A percentile compares a stretch with the other conserved stretches of the same genome.
Conservation (phyloP, 2,329 filamentous ascomycete species). For the Neofusicoccum cordaticola region DNA sequence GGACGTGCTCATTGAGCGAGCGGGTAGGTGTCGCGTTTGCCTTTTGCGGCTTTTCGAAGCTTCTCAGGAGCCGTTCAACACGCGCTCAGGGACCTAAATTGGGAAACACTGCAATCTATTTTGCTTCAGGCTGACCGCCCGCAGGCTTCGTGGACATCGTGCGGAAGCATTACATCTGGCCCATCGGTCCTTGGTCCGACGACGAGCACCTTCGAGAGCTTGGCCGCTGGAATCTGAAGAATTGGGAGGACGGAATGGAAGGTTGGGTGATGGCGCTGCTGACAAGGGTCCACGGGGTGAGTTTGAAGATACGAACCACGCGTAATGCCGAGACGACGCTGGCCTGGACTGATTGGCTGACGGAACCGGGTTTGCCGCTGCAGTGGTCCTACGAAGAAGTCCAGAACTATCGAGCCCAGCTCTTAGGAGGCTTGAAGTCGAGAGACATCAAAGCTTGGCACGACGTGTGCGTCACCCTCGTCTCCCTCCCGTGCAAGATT, state of each 20-base stretch:
- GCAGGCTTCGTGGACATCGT: slow-evolving; percentile 30
- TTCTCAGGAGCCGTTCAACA: not conserved
- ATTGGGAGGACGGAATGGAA: slow-evolving; percentile 42
- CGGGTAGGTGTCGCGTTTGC: not conserved
- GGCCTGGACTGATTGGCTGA: not conserved
- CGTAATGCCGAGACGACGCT: not conserved
- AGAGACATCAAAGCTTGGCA: slow-evolving; percentile 2
- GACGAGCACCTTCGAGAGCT: slow-evolving; percentile 34
- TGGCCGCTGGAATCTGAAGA: slow-evolving; percentile 36
- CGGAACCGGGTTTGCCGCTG: not conserved
- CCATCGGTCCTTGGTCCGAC: slow-evolving; percentile 33
- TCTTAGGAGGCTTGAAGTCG: not conserved
- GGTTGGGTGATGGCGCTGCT: slow-evolving; percentile 41
- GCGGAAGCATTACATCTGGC: slow-evolving; percentile 29
- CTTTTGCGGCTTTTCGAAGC: not conserved
- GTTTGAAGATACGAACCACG: not conserved
- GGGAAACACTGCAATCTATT: not conserved
- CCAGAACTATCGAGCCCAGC: slow-evolving; percentile 5
- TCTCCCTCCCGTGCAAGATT: not conserved
- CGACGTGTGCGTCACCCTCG: slow-evolving; percentile 1
- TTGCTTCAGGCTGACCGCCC: slow-evolving; percentile 15
- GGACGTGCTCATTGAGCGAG: slow-evolving; percentile 21
- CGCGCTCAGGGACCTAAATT: not conserved
- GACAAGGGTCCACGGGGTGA: slow-evolving; percentile 35
- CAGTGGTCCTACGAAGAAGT: slow-evolving; percentile 16